phyloP scores from a whole-genome alignment of 768 basidiomycete genomes.

The Lepiota venenata region DNA sequence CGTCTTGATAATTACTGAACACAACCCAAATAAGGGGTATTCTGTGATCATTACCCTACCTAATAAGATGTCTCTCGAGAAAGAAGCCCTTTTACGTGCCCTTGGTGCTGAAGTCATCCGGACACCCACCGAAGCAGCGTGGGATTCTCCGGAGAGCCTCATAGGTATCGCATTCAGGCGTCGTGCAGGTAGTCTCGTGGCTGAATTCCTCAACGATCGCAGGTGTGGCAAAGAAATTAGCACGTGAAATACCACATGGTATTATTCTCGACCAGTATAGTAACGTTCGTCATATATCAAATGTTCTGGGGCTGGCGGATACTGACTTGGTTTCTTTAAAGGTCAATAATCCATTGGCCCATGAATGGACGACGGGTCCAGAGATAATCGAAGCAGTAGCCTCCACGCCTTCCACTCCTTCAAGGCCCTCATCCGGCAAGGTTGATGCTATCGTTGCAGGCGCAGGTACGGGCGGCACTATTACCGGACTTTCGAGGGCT shows the following conservation, averaged over 20 bases:
- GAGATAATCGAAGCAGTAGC: constrained; percentile 84
- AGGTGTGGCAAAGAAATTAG: constrained; percentile 83
- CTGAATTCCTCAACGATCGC: constrained; percentile 83
- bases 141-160: constrained; percentile 87
- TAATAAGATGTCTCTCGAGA: constrained; percentile 94
- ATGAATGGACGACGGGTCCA: constrained; percentile 86
- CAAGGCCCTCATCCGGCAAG: constrained; percentile 62
- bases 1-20: constrained; percentile 54
- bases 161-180: constrained; percentile 66
- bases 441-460: constrained; percentile 82
- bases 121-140: constrained; percentile 87
- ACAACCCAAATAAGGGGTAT: constrained; percentile 87
- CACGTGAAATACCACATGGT: constrained; percentile 74
- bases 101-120: constrained; percentile 94
- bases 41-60: constrained; percentile 88
- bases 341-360: constrained; percentile 86
- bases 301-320: background rate
- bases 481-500: constrained; percentile 83
- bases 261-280: constrained; percentile 93
- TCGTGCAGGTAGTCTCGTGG: constrained; percentile 50
- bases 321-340: constrained; percentile 23
- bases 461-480: constrained; percentile 93
- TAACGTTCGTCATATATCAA: constrained; percentile 45
- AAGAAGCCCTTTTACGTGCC: constrained; percentile 87
- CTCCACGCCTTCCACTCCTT: constrained; percentile 57